Percentiles rank a stretch among this genome's conserved stretches.
Conservation (phyloP, 345 rosid genomes). For the Combretum micranthum region DNA sequence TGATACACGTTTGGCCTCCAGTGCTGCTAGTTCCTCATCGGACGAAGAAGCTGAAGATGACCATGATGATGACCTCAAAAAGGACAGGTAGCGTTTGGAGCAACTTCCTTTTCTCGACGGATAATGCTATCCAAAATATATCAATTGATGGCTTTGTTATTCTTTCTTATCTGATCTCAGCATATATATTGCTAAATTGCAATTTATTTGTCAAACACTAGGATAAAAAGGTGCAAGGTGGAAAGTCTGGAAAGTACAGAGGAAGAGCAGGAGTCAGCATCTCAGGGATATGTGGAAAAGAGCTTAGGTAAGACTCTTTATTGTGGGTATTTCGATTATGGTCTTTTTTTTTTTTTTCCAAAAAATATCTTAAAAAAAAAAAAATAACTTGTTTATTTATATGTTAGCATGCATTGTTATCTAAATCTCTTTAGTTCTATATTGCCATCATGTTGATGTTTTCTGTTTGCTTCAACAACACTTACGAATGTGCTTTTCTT, state of each 20-base stretch:
- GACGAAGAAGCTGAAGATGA: constrained; percentile 26
- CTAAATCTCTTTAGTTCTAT: too few relatives aligned
- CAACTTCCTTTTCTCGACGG: too few relatives aligned
- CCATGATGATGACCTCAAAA: constrained; percentile 27
- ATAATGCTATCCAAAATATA: too few relatives aligned
- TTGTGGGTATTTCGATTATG: background rate
- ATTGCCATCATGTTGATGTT: too few relatives aligned
- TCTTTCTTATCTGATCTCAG: background rate
- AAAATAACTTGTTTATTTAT: too few relatives aligned
- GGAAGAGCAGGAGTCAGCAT: constrained; percentile 27
- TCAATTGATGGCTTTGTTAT: background rate
- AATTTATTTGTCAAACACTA: constrained; percentile 19
- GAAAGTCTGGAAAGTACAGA: constrained; percentile 33
- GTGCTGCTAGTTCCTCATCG: constrained; percentile 31
- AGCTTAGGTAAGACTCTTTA: constrained; percentile 24
- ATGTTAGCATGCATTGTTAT: too few relatives aligned
- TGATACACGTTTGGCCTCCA: constrained; percentile 42
- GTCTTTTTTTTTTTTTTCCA: background rate
- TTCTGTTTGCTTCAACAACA: too few relatives aligned
- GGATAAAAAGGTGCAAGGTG: constrained; percentile 51
- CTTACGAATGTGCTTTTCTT: too few relatives aligned
- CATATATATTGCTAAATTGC: background rate
- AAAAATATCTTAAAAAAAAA: too few relatives aligned
- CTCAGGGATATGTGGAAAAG: constrained; percentile 18
- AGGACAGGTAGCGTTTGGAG: constrained; percentile 13